Base-by-base conservation (phyloP, 768 basidiomycete genomes). In the Coprinellus micaceus region DNA sequence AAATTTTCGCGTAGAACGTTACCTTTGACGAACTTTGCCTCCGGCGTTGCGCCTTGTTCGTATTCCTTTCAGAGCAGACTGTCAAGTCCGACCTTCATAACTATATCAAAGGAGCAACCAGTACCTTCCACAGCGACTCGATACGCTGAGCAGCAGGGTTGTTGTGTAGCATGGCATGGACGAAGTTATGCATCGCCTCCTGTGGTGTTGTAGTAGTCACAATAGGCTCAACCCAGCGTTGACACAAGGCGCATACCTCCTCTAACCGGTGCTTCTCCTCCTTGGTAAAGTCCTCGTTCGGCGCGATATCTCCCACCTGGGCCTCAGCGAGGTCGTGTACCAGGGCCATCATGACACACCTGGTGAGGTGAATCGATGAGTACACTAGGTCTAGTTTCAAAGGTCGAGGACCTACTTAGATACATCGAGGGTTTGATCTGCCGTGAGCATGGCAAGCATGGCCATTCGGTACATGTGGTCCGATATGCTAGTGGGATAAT, bases 391-490 rank as follows among this genome's bases (percentile, higher is more conserved):
- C 33, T 28, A 29, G 21, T 13, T 26, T 2, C 30, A 36, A n/a
- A 17, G 43, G 43, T 4, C 22, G 54, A 25, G 57, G 22, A 39
- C 82, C 51, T 58, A 91, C 91, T 88, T 88, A 63, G 88, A 69
- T 25, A 89, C 69, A 68, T 91, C 89, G 7, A 93, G 78, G 0
- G 75, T 77, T n/a, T 71, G 50, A 64, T 91, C 91, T 0, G 91
- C 86, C 4, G 84, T 81, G 58, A 93, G 89, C 84, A 99, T 87
- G 3, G 94, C 87, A 41, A 98, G 79, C n/a, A 98, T 68, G 1
- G 93, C 88, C 96, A 99, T 98, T 46, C 96, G 79, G 68, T 94
- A 91, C 96, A 97, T 98, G 65, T 98, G 95, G 69, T 98, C 96
- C 7, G 93, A 86, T 60, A 98, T 95, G 61, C 90, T 93, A 43